Evolutionary conservation across 306 rosid genomes (phyloP), one percentile per base, ranked within the genome.

Genomic region (Lupinus albus): DNA sequence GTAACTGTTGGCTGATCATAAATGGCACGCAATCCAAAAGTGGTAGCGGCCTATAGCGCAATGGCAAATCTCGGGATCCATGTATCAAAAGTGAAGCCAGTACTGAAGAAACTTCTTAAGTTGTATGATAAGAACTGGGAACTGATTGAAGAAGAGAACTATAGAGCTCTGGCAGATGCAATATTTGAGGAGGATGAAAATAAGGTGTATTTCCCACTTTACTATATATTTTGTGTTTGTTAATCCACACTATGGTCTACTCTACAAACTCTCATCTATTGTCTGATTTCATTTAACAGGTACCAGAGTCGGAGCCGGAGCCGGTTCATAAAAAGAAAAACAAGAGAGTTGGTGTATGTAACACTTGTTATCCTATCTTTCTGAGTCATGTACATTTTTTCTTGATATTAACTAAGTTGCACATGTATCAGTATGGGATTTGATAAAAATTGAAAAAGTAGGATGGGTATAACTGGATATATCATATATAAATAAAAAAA

Each of bases 61-160:
- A 93, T 93, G 99, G 53, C 55, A 42, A 72, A 18, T 58, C 77
- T 93, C 30, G 99, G 99, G 35, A 81, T 93, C 54, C 61, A 45
- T 33, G 86, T 90, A 81, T 68, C 67, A 3, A 77, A 82, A 81
- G 90, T 89, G 28, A 93, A 90, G 55, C 92, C 94, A 0, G 97
- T 90, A 11, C 70, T 90, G 52, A 90, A 86, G 80, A 85, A 74
- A 25, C 94, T 93, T 15, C 71, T 93, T 35, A 86, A 68, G 36
- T 62, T 88, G 82, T 93, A 88, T 81, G 90, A 93, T 20, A 86
- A 78, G 64, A 82, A 90, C 60, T 90, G 99, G 99, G 88, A 78
- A 39, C 89, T 93, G 11, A 93, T 93, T 36, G 99, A 93, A 86
- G 90, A 72, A 85, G 99, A 93, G 82, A 86, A 76, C 61, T 93